Base-by-base conservation (phyloP, 495 filamentous ascomycete species). In the Chaetomium fimeti region DNA sequence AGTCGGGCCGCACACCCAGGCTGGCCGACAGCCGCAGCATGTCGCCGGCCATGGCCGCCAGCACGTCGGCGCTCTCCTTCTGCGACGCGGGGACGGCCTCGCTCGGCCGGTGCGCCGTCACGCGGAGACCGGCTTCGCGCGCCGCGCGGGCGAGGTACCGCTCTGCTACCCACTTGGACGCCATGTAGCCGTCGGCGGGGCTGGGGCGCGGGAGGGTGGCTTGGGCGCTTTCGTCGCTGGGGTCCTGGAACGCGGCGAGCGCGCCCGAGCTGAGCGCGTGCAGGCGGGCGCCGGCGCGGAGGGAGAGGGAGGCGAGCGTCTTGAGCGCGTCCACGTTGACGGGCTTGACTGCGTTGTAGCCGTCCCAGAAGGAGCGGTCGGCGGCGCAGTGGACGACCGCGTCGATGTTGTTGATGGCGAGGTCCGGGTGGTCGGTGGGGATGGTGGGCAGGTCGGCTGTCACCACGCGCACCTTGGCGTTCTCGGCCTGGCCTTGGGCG, bases 271-370 rank as follows among this genome's bases (percentile, higher is more conserved):
- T 47, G 8, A 47, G 43, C 11, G 16, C n/a, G 43, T 47, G 43
- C 9, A 47, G 43, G 43, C n/a, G 43, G 16, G 43, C 43, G 43
- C 43, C 43, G 43, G 43, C 43, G 43, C 1, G 7, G 2, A 47
- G 43, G 15, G 43, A 47, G 16, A 47, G n/a, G 16, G 43, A 47
- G n/a, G 43, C 43, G 3, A 51, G 48, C 3, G 48, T 9, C 48
- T 51, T 51, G 48, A 51, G 20, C 48, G 48, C 48, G n/a, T 25
- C 48, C 4, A 51, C 48, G 48, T 51, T 51, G 48, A 51, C 48
- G 16, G 48, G 20, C 9, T 51, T 51, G 20, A 51, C 22, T 0
- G 48, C 48, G 20, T 11, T 20, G 48, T 51, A 51, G 22, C 22
- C 20, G 48, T 51, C 48, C 48, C 48, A 51, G 22, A 51, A 51